Conservation (phyloP, 441 rosid species). For the Brassica hybrid region DNA sequence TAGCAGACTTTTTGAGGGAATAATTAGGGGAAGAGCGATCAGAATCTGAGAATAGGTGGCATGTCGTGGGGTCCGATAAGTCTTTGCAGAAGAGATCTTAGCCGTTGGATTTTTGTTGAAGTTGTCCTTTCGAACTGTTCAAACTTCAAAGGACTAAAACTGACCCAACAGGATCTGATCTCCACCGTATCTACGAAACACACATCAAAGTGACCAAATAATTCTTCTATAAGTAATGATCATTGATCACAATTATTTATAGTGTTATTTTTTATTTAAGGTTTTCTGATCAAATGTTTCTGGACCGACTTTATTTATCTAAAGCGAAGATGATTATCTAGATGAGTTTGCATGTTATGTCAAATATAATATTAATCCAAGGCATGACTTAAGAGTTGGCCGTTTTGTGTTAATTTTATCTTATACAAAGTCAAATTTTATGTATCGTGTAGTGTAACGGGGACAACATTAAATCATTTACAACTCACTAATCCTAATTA, state of each 20-base stretch:
- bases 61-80: conserved; percentile 42
- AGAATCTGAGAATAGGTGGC: conserved; percentile 52
- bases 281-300: conserved; percentile 40
- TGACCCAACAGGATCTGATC: conserved; percentile 44
- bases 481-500: conserved; percentile 37
- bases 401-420: conserved; percentile 27
- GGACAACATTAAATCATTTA: conserved; percentile 38
- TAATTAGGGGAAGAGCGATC: conserved; percentile 38
- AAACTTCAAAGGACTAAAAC: conserved; percentile 5
- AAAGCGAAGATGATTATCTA: conserved; percentile 18
- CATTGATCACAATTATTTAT: conserved; percentile 12
- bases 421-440: conserved; percentile 27
- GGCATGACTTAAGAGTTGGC: conserved; percentile 37
- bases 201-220: conserved; percentile 37
- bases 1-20: conserved; percentile 34
- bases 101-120: conserved; percentile 42
- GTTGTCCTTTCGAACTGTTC: background rate
- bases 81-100: conserved; percentile 28
- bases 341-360: conserved; percentile 52
- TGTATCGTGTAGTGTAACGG: conserved; percentile 23
- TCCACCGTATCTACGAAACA: conserved; percentile 43
- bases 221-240: conserved; percentile 28
- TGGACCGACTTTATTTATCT: conserved; percentile 34
- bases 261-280: conserved; percentile 5
- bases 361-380: conserved; percentile 34